These are phyloP conservation scores for Aspergillus fumigatiaffinis DNA, from an alignment of 2,329 filamentous ascomycete genomes.

Conservation along the genomic window DNA sequence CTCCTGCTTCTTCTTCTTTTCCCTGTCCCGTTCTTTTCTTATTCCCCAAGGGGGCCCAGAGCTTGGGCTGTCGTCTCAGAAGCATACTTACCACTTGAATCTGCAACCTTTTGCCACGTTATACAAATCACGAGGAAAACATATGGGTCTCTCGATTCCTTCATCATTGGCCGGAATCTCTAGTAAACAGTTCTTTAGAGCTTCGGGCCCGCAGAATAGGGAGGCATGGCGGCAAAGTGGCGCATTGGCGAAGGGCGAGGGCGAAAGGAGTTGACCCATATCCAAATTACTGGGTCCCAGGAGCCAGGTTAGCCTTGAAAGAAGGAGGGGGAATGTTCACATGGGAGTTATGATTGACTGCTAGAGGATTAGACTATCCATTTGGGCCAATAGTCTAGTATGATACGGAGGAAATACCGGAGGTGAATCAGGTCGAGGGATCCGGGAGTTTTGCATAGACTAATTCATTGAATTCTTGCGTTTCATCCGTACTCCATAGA, in stretches of 20 bases:
- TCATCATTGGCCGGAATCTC: not conserved
- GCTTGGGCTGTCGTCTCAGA: not conserved
- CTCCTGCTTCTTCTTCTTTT: not conserved
- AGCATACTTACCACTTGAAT: constrained; percentile 2
- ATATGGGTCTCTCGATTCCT: constrained; percentile 4
- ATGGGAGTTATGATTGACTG: not conserved
- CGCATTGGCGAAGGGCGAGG: constrained; percentile 9
- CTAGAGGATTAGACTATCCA: not conserved
- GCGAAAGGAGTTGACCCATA: constrained; percentile 15
- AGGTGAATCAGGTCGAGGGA: not conserved
- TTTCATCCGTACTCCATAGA: not conserved
- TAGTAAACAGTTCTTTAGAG: not conserved
- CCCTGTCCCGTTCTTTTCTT: not conserved
- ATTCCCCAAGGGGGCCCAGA: not conserved
- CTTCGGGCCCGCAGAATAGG: constrained; percentile 5
- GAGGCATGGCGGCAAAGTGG: constrained; percentile 17
- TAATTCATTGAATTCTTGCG: not conserved
- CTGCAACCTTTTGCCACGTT: constrained; percentile 26
- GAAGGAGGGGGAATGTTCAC: constrained; percentile 1
- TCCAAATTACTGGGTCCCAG: constrained; percentile 23
- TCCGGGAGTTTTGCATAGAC: not conserved
- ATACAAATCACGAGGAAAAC: constrained; percentile 25
- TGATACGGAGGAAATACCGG: not conserved
- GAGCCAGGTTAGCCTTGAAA: constrained; percentile 17
- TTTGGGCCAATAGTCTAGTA: not conserved